phyloP scores from a whole-genome alignment of 2,329 filamentous ascomycete genomes.

The Akanthomyces uredinophilus region DNA sequence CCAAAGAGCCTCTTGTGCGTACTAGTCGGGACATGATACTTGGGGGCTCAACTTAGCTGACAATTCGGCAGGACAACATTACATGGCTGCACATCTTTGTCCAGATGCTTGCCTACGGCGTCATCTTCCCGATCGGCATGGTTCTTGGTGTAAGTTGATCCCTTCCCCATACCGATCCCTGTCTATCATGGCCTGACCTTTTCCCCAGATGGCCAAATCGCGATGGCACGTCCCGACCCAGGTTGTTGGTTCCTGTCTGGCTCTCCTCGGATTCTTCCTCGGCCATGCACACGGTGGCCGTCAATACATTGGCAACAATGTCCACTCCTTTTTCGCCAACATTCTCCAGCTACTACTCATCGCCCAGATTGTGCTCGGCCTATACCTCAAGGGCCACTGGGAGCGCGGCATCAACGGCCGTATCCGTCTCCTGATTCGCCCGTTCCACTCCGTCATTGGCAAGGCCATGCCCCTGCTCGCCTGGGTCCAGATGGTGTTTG shows the following conservation, averaged over 20 bases:
- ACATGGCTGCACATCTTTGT: constrained; percentile 93
- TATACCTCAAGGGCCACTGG: constrained; percentile 86
- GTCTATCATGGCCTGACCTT: constrained; percentile 10
- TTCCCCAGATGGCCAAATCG: constrained; percentile 70
- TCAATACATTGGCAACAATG: constrained; percentile 69
- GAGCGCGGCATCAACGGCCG: constrained; percentile 76
- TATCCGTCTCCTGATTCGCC: constrained; percentile 67
- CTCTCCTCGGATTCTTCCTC: constrained; percentile 80
- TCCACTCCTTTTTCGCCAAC: constrained; percentile 76
- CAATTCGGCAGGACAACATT: constrained; percentile 58
- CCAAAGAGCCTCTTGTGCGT: constrained; percentile 67
- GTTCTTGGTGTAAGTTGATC: constrained; percentile 66
- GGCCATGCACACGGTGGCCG: constrained; percentile 88
- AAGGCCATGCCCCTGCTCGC: constrained; percentile 80
- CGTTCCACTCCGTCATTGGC: constrained; percentile 73
- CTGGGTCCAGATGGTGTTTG: constrained; percentile 95
- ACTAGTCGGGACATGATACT: background rate
- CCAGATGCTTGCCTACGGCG: constrained; percentile 80
- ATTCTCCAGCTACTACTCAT: constrained; percentile 75
- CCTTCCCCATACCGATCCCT: background rate
- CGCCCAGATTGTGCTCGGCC: constrained; percentile 70
- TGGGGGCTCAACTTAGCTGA: constrained; percentile 26
- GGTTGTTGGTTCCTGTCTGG: constrained; percentile 66
- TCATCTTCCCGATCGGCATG: constrained; percentile 94
- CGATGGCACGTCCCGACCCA: constrained; percentile 94